Evolutionary conservation across 768 basidiomycete genomes (phyloP), one percentile per base, ranked within the genome.

Genomic region (Mycena galericulata): DNA sequence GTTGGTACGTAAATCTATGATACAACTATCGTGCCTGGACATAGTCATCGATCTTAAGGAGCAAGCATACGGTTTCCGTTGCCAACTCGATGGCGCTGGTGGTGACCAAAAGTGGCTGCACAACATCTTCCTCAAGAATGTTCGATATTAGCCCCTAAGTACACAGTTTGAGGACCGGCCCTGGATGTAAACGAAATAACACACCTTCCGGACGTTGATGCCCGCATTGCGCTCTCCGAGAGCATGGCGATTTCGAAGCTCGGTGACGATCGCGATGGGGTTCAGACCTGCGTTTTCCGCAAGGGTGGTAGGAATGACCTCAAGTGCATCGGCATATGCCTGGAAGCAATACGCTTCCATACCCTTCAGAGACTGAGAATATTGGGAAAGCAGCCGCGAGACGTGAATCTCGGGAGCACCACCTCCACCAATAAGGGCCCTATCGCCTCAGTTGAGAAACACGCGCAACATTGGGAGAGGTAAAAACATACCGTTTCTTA

Each of bases 321-420:
- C 98, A 54, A 99, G 87, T 1, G 98, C 96, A 75, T 99, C 97
- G 30, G 98, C 97, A 76, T 96, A 99, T 4, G 96, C 97, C 75
- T 98, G 95, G 90, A 98, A 98, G 80, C 98, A 99, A 80, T 98
- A 99, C 11, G 97, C 95, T 79, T 99, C 97, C 92, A 98, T 98
- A 54, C 98, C 97, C 80, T 93, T 97, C 68, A 99, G 86, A 1
- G 95, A 92, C 72, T 97, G 95, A 2, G 96, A 90, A 73, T 97
- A 89, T 79, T 98, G 94, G 1, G 95, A 91, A 53, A 99, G 86
- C 73, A 93, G 83, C 56, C 97, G 90, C 14, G 98, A 99, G 46
- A 97, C 93, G 77, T 99, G 95, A 71, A 99, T 98, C 80, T 99
- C 98, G 14, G 98, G 98, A 17, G 98, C 97, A 56, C 97, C 97